Base-by-base conservation (phyloP, 495 filamentous ascomycete genomes). In the Trichocladium uniseriatum region DNA sequence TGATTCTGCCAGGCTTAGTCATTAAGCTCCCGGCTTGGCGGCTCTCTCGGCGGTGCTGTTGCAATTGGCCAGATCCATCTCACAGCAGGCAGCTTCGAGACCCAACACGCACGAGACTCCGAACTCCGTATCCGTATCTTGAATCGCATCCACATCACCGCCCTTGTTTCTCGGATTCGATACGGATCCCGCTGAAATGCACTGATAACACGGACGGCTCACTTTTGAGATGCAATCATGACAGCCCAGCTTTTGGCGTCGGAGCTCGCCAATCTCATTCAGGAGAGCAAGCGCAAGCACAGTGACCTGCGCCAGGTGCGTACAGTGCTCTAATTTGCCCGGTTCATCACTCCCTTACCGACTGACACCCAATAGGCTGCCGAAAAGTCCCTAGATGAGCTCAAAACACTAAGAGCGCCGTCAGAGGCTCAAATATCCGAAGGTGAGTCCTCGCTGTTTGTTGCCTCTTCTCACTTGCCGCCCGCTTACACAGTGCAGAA, bases 251-350 rank as follows among this genome's bases (percentile, higher is more conserved):
- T 97, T 49, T 78, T 98, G 54, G 83, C 83, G 55, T 79, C 83
- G 41, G 92, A 98, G 75, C 82, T 98, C 56, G 76, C 84, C 57
- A 94, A 86, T 68, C 79, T 98, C 57, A 85, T 96, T 45, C 90
- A 95, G 62, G 92, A 98, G 65, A 90, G 89, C 58, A 95, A 94
- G 66, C 80, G 90, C 53, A 97, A 94, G 68, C 82, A 95, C 65
- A 75, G 80, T 45, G 92, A 97, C 53, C 68, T 98, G 35, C 79
- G 87, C 73, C 84, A 84, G 77, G 89, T 90, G 61, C 51, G 77
- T 61, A 53, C 16, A 11, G 21, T 18, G 38, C n/a, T n/a, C n/a
- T n/a, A n/a, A n/a, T n/a, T n/a, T n/a, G n/a, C n/a, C n/a, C 19
- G 13, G 31, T 8, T 8, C 24, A 27, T n/a, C 1, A 34, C 24